These are phyloP conservation scores for Neonectria magnoliae DNA, from an alignment of 2,329 filamentous ascomycete species.

Conservation along the genomic window DNA sequence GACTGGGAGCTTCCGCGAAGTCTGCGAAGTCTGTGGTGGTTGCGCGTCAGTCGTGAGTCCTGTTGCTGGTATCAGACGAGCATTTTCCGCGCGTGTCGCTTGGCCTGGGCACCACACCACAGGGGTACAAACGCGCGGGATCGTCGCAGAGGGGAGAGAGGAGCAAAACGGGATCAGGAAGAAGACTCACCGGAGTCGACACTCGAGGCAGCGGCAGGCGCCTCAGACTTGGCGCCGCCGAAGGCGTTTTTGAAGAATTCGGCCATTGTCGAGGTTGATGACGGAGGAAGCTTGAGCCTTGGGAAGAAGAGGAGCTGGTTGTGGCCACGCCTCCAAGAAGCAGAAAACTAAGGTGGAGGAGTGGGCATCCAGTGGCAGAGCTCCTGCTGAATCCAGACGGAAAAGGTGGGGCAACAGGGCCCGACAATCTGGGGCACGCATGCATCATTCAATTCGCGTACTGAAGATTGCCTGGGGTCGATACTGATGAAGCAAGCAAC, in stretches of 20 bases:
- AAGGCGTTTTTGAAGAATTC: constrained; percentile 74
- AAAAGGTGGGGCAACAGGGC: constrained; percentile 28
- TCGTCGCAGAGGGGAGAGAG: background rate
- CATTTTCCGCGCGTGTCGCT: constrained; percentile 21
- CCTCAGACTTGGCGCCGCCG: constrained; percentile 69
- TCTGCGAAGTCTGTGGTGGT: constrained; percentile 83
- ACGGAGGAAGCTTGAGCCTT: constrained; percentile 31
- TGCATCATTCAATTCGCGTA: constrained; percentile 3
- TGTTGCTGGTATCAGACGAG: constrained; percentile 4
- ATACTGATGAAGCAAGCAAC: no score
- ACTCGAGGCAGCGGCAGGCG: constrained; percentile 55
- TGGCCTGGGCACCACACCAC: constrained; percentile 18
- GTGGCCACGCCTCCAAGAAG: constrained; percentile 38
- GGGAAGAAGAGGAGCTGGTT: constrained; percentile 27
- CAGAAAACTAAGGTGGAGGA: constrained; percentile 40
- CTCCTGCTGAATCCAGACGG: constrained; percentile 36
- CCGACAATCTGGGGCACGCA: constrained; percentile 39
- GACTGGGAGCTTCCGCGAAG: constrained; percentile 82
- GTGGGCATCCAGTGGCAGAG: constrained; percentile 27
- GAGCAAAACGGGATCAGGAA: background rate
- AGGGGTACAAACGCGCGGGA: background rate
- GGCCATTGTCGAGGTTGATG: constrained; percentile 57
- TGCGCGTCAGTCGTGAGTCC: constrained; percentile 40
- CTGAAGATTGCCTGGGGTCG: no score
- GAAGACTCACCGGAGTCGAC: constrained; percentile 70